A percentile compares a stretch with the other conserved stretches of the same genome.
These are phyloP conservation scores for Lenzites betulinus DNA, from an alignment of 768 basidiomycete genomes.

Conservation along the genomic window DNA sequence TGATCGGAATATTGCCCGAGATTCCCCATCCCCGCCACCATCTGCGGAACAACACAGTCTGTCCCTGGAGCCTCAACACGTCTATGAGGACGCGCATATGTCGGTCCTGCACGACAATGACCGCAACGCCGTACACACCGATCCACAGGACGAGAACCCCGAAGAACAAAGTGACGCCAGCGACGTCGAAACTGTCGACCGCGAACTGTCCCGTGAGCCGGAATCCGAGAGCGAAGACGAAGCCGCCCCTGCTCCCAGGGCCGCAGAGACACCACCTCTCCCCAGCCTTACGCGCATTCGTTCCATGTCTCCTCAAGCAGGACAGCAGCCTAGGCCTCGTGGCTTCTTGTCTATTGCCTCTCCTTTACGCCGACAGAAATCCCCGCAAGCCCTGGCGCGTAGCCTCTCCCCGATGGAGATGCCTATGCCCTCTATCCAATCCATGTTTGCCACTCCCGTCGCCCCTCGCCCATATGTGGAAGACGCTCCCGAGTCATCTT, in stretches of 20 bases:
- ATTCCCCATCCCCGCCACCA: background rate
- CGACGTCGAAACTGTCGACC: constrained; percentile 35
- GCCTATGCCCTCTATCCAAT: constrained; percentile 16
- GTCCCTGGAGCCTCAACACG: background rate
- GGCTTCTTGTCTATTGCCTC: constrained; percentile 16
- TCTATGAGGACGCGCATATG: background rate
- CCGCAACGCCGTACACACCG: background rate
- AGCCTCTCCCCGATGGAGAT: constrained; percentile 1
- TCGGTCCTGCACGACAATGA: background rate
- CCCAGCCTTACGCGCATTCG: background rate
- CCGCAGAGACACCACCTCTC: background rate
- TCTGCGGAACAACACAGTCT: background rate
- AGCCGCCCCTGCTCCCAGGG: constrained; percentile 6
- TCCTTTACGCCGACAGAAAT: constrained; percentile 15
- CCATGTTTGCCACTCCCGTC: constrained; percentile 6
- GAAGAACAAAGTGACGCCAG: constrained; percentile 16
- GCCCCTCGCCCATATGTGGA: background rate
- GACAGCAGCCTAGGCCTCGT: background rate
- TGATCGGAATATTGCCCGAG: background rate
- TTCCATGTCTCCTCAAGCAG: constrained; percentile 5
- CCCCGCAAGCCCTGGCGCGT: background rate
- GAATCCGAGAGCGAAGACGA: constrained; percentile 22
- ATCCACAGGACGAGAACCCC: background rate
- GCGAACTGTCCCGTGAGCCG: constrained; percentile 36
- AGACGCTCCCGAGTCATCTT: background rate